phyloP scores from a whole-genome alignment of 805 yeast species.

The Tetrapisispora fleetii region DNA sequence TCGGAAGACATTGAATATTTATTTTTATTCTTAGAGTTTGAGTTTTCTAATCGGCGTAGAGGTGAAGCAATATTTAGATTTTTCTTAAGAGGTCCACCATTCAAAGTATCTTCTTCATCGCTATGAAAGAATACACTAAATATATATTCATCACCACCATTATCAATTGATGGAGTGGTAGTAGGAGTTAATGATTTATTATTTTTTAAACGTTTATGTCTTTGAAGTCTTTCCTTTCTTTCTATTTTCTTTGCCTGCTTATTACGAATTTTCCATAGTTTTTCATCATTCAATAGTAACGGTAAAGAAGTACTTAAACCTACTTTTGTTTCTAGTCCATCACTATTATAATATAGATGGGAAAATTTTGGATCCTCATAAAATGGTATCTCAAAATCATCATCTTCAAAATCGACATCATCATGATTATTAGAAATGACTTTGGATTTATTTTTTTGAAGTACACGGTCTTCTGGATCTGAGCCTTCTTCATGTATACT shows the following conservation, averaged over 20 bases:
- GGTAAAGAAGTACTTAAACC: constrained; percentile 28
- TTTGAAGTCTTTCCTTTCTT: constrained; percentile 22
- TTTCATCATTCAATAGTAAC: constrained; percentile 25
- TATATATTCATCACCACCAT: constrained; percentile 26
- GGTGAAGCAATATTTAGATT: constrained; percentile 16
- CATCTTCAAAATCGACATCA: constrained; percentile 19
- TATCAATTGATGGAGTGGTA: constrained; percentile 31
- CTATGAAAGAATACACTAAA: constrained; percentile 28
- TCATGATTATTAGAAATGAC: constrained; percentile 7
- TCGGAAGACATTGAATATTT: constrained; percentile 16
- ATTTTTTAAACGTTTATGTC: constrained; percentile 18
- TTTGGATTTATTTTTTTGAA: constrained; percentile 1
- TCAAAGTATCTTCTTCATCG: constrained; percentile 13
- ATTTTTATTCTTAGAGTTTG: constrained; percentile 16
- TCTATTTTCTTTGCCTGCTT: constrained; percentile 24
- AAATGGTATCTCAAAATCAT: constrained; percentile 29
- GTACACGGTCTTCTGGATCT: constrained; percentile 20
- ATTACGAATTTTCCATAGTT: constrained; percentile 16
- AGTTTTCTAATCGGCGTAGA: constrained; percentile 13
- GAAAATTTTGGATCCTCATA: constrained; percentile 34
- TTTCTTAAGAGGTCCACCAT: constrained; percentile 2
- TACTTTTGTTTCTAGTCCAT: constrained; percentile 26
- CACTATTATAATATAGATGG: constrained; percentile 25
- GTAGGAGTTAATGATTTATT: constrained; percentile 28
- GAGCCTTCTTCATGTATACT: constrained; percentile 27